A percentile compares a stretch with the other conserved stretches of the same genome.
Conservation (phyloP, 139 green algal genomes). For the Monoraphidium neglectum region DNA sequence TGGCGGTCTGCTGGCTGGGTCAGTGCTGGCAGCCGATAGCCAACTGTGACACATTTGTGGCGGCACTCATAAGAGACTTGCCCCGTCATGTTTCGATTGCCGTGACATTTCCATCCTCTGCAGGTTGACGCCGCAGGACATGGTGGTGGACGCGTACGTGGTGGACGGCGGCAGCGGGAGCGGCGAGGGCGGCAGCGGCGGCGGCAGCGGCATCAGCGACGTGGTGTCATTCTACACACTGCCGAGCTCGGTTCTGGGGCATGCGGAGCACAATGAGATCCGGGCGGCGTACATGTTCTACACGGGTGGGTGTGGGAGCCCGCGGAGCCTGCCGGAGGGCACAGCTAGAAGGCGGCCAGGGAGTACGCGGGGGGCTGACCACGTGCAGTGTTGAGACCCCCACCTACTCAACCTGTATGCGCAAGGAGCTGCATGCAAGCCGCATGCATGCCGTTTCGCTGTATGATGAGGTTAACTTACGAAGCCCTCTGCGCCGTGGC, state of each 20-base stretch:
- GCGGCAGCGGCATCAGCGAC: conserved; percentile 75
- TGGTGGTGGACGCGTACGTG: conserved; percentile 91
- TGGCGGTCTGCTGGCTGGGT: too few species aligned
- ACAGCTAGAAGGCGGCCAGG: not conserved
- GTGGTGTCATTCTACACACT: conserved; percentile 96
- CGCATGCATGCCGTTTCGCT: too few species aligned
- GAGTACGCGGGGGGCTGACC: not conserved
- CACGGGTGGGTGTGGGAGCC: conserved; percentile 61
- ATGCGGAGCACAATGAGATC: conserved; percentile 83
- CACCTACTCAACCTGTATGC: not conserved
- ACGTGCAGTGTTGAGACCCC: not conserved
- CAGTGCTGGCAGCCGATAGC: not conserved
- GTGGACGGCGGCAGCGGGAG: conserved; percentile 62
- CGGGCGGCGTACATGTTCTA: conserved; percentile 97
- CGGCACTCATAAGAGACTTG: too few species aligned
- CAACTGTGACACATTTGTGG: too few species aligned
- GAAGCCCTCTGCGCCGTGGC: not conserved
- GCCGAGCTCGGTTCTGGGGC: conserved; percentile 84
- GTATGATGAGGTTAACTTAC: too few species aligned
- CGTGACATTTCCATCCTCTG: not conserved
- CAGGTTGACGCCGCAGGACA: conserved; percentile 60
- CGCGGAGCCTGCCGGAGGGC: too few species aligned
- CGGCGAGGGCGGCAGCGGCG: conserved; percentile 14
- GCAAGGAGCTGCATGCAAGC: too few species aligned
- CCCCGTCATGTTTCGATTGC: not conserved